Base-by-base conservation (phyloP, 768 basidiomycete genomes). In the Lentinula raphanica region DNA sequence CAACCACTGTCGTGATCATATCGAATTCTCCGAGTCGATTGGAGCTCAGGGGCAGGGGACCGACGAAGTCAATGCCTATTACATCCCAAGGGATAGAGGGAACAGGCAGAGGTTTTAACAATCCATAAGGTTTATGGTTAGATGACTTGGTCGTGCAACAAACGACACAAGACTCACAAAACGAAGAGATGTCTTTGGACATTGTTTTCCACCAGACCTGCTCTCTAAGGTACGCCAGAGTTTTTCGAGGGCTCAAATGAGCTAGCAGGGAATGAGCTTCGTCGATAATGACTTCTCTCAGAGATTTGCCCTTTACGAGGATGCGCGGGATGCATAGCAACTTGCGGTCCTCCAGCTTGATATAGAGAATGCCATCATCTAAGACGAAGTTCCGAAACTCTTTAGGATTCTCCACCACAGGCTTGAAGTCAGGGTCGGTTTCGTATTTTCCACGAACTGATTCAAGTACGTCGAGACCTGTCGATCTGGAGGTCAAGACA, bases 231-330 rank as follows among this genome's bases (percentile, higher is more conserved):
- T 68, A 69, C 0, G 49, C 25, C 0, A 72, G 9, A 0, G 72
- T 75, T 49, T 75, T 75, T 11, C 15, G 9, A 0, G 60, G 17
- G 3, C 74, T 71, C 0, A 75, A 21, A 36, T 75, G 74, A 0
- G 72, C 74, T 1, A 75, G 56, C 0, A 75, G 8, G 0, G 69
- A 71, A 36, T 75, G 74, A 0, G 71, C 73, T 15, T 73, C 71
- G 0, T 56, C 58, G 0, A 75, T 74, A 0, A 75, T n/a, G 0
- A 63, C 42, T 39, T 73, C 73, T 0, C 64, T 42, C 0, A 69
- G 17, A 8, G 17, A 38, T 23, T 42, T 38, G 36, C 40, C 49
- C 17, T 61, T n/a, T 7, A 32, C 23, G 0, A n/a, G 32, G 7
- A 63, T 44, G 5, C 29, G 48, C 5, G 63, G 65, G 15, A 65